These are phyloP conservation scores for Cerioporus squamosus DNA, from an alignment of 1,284 basidiomycete species.

Conservation along the genomic window DNA sequence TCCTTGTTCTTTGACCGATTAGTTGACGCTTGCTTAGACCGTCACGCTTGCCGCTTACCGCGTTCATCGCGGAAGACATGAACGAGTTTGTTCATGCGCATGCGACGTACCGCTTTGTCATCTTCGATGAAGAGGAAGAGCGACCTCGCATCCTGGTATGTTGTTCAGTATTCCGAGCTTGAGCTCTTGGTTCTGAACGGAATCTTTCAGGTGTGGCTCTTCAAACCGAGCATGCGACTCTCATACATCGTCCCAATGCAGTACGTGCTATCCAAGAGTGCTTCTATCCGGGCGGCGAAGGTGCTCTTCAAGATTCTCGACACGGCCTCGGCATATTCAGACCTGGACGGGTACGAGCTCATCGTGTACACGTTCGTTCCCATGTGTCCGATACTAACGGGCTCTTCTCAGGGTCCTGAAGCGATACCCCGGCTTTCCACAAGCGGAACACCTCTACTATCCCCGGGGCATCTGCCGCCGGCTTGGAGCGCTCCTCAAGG, in stretches of 20 bases:
- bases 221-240: conserved; percentile 84
- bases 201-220: conserved; percentile 76
- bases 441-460: conserved; percentile 82
- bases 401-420: conserved; percentile 28
- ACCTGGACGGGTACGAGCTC: conserved; percentile 44
- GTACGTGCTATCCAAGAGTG: conserved; percentile 64
- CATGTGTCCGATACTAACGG: conserved; percentile 3
- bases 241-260: conserved; percentile 65
- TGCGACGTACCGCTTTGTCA: conserved; percentile 86
- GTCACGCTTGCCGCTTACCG: conserved; percentile 72
- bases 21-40: conserved; percentile 44
- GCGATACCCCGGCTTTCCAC: conserved; percentile 78
- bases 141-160: conserved; percentile 76
- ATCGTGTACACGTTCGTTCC: conserved; percentile 40
- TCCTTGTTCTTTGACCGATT: conserved; percentile 4
- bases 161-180: neutral
- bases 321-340: conserved; percentile 51
- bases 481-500: conserved; percentile 66
- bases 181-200: neutral
- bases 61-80: conserved; percentile 88
- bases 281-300: conserved; percentile 70
- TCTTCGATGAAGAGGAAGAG: conserved; percentile 84
- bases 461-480: conserved; percentile 74
- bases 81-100: conserved; percentile 86
- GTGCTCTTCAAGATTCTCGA: conserved; percentile 76